Percentiles rank a stretch among this genome's conserved stretches.
Evolutionary conservation across 2,329 filamentous ascomycete genomes (phyloP).

Genomic region (Hymenoscyphus fraxineus): DNA sequence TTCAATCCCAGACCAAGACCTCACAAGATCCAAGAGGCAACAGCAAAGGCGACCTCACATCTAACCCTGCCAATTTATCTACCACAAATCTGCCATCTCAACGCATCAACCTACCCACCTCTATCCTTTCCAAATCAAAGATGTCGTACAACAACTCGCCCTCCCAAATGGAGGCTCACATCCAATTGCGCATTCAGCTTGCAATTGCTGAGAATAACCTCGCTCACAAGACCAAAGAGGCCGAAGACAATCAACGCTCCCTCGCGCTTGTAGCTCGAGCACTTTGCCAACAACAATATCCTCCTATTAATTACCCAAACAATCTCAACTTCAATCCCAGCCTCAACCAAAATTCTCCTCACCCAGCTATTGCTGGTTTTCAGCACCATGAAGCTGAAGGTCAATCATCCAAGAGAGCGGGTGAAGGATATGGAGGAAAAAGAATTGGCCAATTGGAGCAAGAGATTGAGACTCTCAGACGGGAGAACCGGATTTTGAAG

Average conservation of each 20-base stretch:
- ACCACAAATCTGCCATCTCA: background rate
- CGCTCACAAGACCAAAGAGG: constrained; percentile 17
- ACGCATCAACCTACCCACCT: background rate
- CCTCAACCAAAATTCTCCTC: background rate
- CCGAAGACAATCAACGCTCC: constrained; percentile 7
- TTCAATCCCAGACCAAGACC: background rate
- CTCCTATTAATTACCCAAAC: background rate
- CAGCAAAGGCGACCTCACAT: background rate
- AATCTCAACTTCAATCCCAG: background rate
- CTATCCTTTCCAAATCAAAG: background rate
- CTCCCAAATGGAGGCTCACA: constrained; percentile 9
- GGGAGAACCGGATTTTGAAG: constrained; percentile 16
- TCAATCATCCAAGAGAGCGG: background rate
- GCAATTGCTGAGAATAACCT: constrained; percentile 29
- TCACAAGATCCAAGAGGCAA: background rate
- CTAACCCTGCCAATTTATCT: background rate
- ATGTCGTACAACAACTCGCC: background rate
- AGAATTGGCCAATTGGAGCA: constrained; percentile 13
- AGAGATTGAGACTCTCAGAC: constrained; percentile 22
- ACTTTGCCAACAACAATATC: background rate
- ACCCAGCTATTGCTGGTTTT: background rate
- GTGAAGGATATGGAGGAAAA: background rate
- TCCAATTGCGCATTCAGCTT: constrained; percentile 18
- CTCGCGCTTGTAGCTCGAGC: constrained; percentile 1
- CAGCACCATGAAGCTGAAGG: background rate